Percentiles rank a stretch among this genome's conserved stretches.
Evolutionary conservation across 2,329 filamentous ascomycete genomes (phyloP).

Genomic region (Arthrobotrys iridis): DNA sequence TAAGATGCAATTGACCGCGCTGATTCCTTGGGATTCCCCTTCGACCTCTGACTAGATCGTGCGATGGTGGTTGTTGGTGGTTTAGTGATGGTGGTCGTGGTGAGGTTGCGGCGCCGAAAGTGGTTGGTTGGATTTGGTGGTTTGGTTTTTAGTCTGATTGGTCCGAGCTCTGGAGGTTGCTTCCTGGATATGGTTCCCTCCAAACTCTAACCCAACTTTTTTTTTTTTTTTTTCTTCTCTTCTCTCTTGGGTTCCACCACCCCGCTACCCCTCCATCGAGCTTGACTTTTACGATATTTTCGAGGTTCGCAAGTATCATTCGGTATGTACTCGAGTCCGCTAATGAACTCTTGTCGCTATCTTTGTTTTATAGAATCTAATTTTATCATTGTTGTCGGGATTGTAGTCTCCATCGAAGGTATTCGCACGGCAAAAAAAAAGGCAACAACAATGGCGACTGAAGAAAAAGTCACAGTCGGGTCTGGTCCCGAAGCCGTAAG

Average conservation of each 20-base stretch:
- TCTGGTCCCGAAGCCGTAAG: constrained; percentile 45
- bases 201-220: constrained; percentile 38
- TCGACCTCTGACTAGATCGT: constrained; percentile 3
- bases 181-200: background rate
- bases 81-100: background rate
- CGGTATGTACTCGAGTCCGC: background rate
- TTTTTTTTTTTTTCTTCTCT: constrained; percentile 23
- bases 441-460: constrained; percentile 1
- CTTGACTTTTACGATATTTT: constrained; percentile 10
- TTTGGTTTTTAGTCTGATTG: constrained; percentile 24
- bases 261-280: constrained; percentile 22
- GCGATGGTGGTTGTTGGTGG: constrained; percentile 5
- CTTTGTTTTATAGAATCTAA: constrained; percentile 5
- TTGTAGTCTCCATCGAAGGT: background rate
- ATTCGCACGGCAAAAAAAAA: background rate
- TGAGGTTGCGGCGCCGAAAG: background rate
- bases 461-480: constrained; percentile 32
- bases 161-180: constrained; percentile 21
- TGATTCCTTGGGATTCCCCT: background rate
- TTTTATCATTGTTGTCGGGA: background rate
- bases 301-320: background rate
- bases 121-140: background rate
- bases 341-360: background rate
- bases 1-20: background rate
- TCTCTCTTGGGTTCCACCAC: constrained; percentile 42